These are phyloP conservation scores for Peniophora sp. DNA, from an alignment of 1,284 basidiomycete species.

Conservation along the genomic window DNA sequence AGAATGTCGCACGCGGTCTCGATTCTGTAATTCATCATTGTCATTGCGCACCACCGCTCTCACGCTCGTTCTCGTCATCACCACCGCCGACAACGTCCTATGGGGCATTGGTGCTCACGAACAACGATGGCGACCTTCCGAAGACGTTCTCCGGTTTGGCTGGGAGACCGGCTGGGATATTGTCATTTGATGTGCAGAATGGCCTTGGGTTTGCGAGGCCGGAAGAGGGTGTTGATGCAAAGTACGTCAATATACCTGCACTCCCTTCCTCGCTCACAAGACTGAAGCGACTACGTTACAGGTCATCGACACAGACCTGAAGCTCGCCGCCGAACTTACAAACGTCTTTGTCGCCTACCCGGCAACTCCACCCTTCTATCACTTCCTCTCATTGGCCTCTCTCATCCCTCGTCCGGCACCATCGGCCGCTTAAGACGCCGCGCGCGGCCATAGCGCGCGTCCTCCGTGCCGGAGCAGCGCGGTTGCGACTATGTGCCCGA, in stretches of 20 bases:
- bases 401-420: not conserved
- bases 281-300: conserved; percentile 23
- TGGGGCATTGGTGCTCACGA: conserved; percentile 15
- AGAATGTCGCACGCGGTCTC: conserved; percentile 75
- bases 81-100: too few species aligned
- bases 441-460: conserved; percentile 38
- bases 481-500: conserved; percentile 75
- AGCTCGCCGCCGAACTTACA: conserved; percentile 74
- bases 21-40: conserved; percentile 32
- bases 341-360: conserved; percentile 56
- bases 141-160: too few species aligned
- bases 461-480: conserved; percentile 43
- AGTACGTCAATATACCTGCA: too few species aligned
- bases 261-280: too few species aligned
- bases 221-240: conserved; percentile 38
- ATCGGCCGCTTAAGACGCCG: conserved; percentile 40
- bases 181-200: too few species aligned
- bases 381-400: conserved; percentile 14
- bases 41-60: too few species aligned
- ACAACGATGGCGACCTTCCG: too few species aligned
- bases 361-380: conserved; percentile 11
- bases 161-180: too few species aligned
- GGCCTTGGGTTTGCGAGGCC: too few species aligned
- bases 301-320: conserved; percentile 81
- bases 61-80: too few species aligned